These are phyloP conservation scores for Leucosporidium yakuticum DNA, from an alignment of 768 basidiomycete genomes.

Conservation along the genomic window DNA sequence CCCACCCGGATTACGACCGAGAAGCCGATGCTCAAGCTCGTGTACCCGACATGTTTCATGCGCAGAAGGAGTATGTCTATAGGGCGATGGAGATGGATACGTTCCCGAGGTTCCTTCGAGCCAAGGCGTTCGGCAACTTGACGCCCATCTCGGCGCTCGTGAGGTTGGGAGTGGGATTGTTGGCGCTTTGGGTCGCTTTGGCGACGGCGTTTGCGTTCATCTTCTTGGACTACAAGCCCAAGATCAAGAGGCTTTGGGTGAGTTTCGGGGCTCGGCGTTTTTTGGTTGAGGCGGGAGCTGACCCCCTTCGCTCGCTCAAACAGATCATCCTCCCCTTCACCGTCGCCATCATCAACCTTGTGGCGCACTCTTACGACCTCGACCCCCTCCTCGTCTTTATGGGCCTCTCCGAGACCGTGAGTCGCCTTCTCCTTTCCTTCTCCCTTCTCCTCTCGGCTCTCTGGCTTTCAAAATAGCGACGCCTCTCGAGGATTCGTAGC, in stretches of 20 bases:
- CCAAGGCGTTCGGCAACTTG: constrained; percentile 96
- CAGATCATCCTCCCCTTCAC: constrained; percentile 93
- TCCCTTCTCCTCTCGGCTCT: not conserved
- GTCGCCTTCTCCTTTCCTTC: not conserved
- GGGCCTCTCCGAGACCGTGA: constrained; percentile 75
- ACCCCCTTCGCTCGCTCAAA: not conserved
- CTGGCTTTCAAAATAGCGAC: not conserved
- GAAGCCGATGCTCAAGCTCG: constrained; percentile 76
- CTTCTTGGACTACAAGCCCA: constrained; percentile 88
- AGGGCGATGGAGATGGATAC: constrained; percentile 42
- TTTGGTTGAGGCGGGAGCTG: not conserved
- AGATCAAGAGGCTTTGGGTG: constrained; percentile 89
- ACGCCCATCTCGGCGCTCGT: constrained; percentile 85
- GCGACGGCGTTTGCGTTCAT: constrained; percentile 82
- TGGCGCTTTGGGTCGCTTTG: constrained; percentile 91
- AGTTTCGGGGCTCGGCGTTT: constrained; percentile 46
- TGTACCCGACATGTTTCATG: constrained; percentile 88
- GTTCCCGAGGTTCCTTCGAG: constrained; percentile 71
- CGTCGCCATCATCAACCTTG: constrained; percentile 78
- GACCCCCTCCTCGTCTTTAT: constrained; percentile 93
- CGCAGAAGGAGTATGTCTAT: constrained; percentile 68
- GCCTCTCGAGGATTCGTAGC: not conserved
- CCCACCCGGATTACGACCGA: constrained; percentile 44
- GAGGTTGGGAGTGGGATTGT: constrained; percentile 72
- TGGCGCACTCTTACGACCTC: constrained; percentile 94